phyloP scores from a whole-genome alignment of 2,329 filamentous ascomycete species.

The Ascosphaera aggregata region DNA sequence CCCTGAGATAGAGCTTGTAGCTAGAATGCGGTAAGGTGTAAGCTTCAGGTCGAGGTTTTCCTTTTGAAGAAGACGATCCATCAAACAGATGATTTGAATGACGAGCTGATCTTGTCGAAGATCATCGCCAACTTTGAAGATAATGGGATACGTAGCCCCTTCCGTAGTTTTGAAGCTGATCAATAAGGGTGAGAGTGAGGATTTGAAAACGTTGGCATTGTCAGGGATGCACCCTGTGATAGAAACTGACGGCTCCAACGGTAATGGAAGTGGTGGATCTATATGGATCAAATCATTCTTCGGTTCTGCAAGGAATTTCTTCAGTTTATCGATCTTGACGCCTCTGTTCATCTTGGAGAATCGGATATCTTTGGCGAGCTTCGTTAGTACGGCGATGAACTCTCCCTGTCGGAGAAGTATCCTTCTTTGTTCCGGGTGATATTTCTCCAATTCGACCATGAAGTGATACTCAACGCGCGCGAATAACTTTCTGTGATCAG shows the following conservation, averaged over 20 bases:
- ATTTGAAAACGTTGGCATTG: constrained; percentile 85
- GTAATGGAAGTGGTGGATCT: constrained; percentile 67
- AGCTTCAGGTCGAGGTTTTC: constrained; percentile 92
- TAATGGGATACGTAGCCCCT: constrained; percentile 63
- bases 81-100: constrained; percentile 90
- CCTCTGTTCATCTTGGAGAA: constrained; percentile 53
- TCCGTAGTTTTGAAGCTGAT: constrained; percentile 67
- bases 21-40: constrained; percentile 87
- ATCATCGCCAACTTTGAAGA: constrained; percentile 96
- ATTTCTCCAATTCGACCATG: constrained; percentile 63
- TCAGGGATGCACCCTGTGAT: constrained; percentile 63
- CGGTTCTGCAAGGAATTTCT: constrained; percentile 62
- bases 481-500: constrained; percentile 63
- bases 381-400: constrained; percentile 64
- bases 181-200: constrained; percentile 73
- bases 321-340: constrained; percentile 63
- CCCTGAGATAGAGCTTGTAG: constrained; percentile 71
- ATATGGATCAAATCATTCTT: constrained; percentile 73
- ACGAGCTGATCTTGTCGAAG: constrained; percentile 91
- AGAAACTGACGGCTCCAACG: constrained; percentile 62
- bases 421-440: constrained; percentile 50
- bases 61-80: constrained; percentile 88
- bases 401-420: constrained; percentile 71
- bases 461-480: constrained; percentile 90
- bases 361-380: constrained; percentile 73